Evolutionary conservation across 1,284 basidiomycete genomes (phyloP), one percentile per base, ranked within the genome.

Genomic region (Leccinum cinnamomeum): DNA sequence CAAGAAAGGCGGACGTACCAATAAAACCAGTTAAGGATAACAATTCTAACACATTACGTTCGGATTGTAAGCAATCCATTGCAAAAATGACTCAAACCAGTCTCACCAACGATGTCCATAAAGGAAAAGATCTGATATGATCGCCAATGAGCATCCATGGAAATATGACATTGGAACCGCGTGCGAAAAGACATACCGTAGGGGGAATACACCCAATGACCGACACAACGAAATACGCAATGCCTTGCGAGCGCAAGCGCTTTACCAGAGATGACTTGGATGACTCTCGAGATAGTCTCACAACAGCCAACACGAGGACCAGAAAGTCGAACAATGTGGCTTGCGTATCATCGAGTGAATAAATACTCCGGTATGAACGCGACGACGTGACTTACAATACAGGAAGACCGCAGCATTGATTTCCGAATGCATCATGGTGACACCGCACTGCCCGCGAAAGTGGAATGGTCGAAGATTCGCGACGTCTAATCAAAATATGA

Each of bases 271-370:
- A 39, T 11, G 70, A 72, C 41, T 60, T 57, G 6, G 67, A 63
- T 16, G 11, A 7, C n/a, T 55, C 18, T 44, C 44, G 56, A 5
- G 56, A 66, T n/a, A 72, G 67, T 20, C 61, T 65, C 11, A 61
- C 53, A 2, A 67, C 30, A n/a, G 67, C 67, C 16, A 73, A 48
- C 4, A 69, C 33, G 25, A 71, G 57, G 23, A 71, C 48, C 7
- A 62, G 2, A 5, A 64, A 57, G 30, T 74, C 70, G n/a, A 62
- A 72, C 12, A 35, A 54, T 54, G 69, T 44, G 16, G 60, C 72
- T 72, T 60, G 16, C 28, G 2, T 33, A 14, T 1, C 33, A 14
- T 16, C 55, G 39, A 5, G n/a, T 20, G 18, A 23, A 18, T 53
- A 28, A 60, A 59, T 33, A 53, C 28, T 30, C n/a, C 11, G 2